Conservation (phyloP, 2,329 filamentous ascomycete genomes). For the Sphaerulina vaccinii region DNA sequence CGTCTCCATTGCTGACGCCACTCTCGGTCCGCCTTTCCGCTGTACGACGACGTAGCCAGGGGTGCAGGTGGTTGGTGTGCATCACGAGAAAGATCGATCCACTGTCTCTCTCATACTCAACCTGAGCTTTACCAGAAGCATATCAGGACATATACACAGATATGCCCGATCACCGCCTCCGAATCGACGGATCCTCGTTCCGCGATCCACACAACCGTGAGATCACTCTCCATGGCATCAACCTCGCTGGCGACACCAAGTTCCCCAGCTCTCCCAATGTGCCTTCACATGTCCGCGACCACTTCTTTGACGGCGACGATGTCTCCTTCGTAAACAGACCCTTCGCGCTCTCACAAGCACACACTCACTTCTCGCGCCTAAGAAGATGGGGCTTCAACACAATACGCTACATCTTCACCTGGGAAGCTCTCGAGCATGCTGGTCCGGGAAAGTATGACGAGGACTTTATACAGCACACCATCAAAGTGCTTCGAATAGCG, state of each 20-base stretch:
- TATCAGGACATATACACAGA: neutral
- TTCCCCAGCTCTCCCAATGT: constrained; percentile 74
- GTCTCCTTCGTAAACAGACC: constrained; percentile 86
- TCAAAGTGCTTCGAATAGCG: constrained; percentile 76
- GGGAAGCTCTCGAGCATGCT: constrained; percentile 95
- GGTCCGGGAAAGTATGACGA: constrained; percentile 93
- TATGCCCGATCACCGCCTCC: constrained; percentile 54
- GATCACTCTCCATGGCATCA: constrained; percentile 88
- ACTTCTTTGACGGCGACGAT: constrained; percentile 90
- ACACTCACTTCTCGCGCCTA: constrained; percentile 79
- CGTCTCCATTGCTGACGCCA: no score
- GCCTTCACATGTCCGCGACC: constrained; percentile 72
- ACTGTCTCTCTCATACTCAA: no score
- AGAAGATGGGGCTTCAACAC: constrained; percentile 93
- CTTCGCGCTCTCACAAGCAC: constrained; percentile 78
- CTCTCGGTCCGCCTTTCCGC: no score
- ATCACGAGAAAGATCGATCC: no score
- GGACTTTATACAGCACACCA: constrained; percentile 87
- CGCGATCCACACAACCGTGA: constrained; percentile 79
- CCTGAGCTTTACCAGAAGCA: neutral
- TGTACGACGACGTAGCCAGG: no score
- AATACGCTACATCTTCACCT: constrained; percentile 94
- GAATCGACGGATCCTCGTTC: constrained; percentile 82
- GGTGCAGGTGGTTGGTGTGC: no score
- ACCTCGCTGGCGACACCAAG: constrained; percentile 87